A percentile compares a stretch with the other conserved stretches of the same genome.
These are phyloP conservation scores for Thalassiosira hispida DNA, from an alignment of 352 stramenopile species.

Conservation along the genomic window DNA sequence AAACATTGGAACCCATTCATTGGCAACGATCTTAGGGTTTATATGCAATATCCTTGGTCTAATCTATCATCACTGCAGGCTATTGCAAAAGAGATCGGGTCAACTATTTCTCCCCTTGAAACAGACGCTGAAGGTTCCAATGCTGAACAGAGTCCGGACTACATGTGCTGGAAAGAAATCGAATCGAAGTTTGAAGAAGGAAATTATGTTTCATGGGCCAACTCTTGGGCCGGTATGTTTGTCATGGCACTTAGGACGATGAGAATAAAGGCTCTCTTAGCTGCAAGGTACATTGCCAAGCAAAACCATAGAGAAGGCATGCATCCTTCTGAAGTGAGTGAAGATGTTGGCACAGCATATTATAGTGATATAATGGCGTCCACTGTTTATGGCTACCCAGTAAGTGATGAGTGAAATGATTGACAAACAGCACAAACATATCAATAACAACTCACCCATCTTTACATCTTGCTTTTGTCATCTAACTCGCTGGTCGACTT, in stretches of 20 bases:
- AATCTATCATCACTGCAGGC: constrained; percentile 72
- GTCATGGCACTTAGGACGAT: constrained; percentile 71
- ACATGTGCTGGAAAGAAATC: constrained; percentile 57
- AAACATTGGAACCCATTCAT: constrained; percentile 66
- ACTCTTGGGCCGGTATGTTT: constrained; percentile 81
- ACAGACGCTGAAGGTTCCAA: constrained; percentile 6
- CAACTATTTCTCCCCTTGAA: constrained; percentile 10
- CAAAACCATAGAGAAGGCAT: constrained; percentile 48
- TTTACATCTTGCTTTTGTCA: no score
- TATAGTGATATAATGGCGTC: constrained; percentile 77
- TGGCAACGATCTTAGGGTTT: constrained; percentile 69
- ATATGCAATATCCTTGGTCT: constrained; percentile 74
- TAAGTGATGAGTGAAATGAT: no score
- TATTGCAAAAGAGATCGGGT: constrained; percentile 57
- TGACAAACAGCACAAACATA: no score
- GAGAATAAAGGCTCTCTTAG: constrained; percentile 59
- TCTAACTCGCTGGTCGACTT: no score
- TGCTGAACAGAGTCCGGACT: constrained; percentile 23
- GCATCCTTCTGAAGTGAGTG: constrained; percentile 71
- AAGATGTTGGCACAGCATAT: constrained; percentile 71
- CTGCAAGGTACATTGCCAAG: constrained; percentile 70
- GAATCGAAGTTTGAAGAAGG: constrained; percentile 53
- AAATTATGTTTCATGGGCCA: constrained; percentile 68
- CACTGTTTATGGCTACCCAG: constrained; percentile 81
- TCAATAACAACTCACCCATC: no score